Percentiles rank a stretch among this genome's conserved stretches.
phyloP scores from a whole-genome alignment of 495 filamentous ascomycete genomes.

The Thozetella sp. region DNA sequence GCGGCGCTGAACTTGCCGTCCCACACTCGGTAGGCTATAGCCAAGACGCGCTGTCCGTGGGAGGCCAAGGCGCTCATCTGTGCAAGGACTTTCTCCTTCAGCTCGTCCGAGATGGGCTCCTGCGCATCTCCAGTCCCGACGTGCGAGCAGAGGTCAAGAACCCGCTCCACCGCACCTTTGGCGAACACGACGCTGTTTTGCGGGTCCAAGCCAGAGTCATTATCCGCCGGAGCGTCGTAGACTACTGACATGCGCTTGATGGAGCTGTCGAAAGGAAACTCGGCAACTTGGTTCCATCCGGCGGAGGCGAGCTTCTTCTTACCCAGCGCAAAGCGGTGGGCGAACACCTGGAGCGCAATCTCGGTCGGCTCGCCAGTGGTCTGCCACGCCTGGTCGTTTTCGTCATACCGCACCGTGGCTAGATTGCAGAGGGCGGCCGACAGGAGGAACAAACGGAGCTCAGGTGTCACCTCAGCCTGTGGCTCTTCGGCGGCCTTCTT shows the following conservation, averaged over 20 bases:
- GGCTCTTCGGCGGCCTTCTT: constrained; percentile 9
- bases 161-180: constrained; percentile 81
- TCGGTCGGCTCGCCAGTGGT: constrained; percentile 83
- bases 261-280: constrained; percentile 80
- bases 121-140: constrained; percentile 54
- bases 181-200: constrained; percentile 62
- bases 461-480: constrained; percentile 38
- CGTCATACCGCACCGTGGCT: constrained; percentile 65
- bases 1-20: constrained; percentile 17
- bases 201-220: constrained; percentile 22
- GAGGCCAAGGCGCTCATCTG: constrained; percentile 70
- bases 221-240: constrained; percentile 44
- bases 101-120: constrained; percentile 56
- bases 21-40: constrained; percentile 60
- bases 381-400: constrained; percentile 60
- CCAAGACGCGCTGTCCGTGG: constrained; percentile 80
- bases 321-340: constrained; percentile 67
- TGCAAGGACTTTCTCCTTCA: constrained; percentile 60
- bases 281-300: constrained; percentile 66
- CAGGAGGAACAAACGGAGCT: constrained; percentile 65
- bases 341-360: constrained; percentile 80
- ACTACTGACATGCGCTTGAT: constrained; percentile 87
- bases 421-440: constrained; percentile 81
- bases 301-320: constrained; percentile 50
- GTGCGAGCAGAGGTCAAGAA: constrained; percentile 70